Percentiles rank a stretch among this genome's conserved stretches.
These are phyloP conservation scores for Monilinia laxa DNA, from an alignment of 2,329 filamentous ascomycete species.

Conservation along the genomic window DNA sequence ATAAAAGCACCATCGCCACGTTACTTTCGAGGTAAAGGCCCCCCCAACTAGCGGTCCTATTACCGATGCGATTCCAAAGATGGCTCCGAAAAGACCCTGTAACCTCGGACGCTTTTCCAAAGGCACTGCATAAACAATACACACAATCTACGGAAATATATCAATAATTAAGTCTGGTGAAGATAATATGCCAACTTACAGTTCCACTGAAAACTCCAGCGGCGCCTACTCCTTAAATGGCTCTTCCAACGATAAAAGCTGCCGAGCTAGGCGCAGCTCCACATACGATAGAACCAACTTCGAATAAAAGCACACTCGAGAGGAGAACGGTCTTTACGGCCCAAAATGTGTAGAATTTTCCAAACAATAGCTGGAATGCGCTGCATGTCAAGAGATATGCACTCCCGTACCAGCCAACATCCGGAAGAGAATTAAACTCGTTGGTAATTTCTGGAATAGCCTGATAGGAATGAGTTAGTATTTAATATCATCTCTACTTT, in stretches of 20 bases:
- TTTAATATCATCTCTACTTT: not conserved
- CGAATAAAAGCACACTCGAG: not conserved
- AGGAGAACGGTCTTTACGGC: not conserved
- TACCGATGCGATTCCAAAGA: conserved; percentile 14
- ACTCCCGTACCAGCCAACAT: conserved; percentile 42
- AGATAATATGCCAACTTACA: not conserved
- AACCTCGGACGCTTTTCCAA: conserved; percentile 8
- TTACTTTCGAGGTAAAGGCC: conserved; percentile 9
- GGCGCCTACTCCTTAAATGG: not conserved
- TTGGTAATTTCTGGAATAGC: conserved; percentile 38
- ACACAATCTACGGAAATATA: not conserved
- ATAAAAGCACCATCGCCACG: conserved; percentile 14
- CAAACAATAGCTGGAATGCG: not conserved
- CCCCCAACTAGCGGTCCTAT: conserved; percentile 26
- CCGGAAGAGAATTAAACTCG: not conserved
- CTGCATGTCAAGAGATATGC: conserved; percentile 30
- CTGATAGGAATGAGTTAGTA: conserved; percentile 39
- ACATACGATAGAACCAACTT: not conserved
- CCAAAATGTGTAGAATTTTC: conserved; percentile 28
- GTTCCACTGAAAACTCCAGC: not conserved
- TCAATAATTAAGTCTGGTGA: not conserved
- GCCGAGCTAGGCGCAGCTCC: conserved; percentile 1
- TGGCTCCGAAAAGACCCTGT: conserved; percentile 5
- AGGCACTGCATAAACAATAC: not conserved
- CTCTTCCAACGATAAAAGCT: conserved; percentile 7